phyloP scores from a whole-genome alignment of 2,329 filamentous ascomycete genomes.

The Cordyceps tenuipes region DNA sequence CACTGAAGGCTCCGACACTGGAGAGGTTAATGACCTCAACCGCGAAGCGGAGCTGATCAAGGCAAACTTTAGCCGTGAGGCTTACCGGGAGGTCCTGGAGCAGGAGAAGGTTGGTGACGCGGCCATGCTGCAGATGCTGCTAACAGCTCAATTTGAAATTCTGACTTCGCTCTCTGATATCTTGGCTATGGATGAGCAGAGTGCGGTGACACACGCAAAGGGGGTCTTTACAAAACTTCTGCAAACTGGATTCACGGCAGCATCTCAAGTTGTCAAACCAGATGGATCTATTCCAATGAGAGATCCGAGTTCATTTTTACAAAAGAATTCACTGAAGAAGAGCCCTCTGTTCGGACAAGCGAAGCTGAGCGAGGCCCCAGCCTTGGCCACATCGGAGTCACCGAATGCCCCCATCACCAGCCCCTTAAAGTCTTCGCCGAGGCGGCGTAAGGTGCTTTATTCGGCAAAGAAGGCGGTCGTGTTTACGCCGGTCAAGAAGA shows the following conservation, averaged over 20 bases:
- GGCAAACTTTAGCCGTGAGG: conserved; percentile 71
- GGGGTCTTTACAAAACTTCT: conserved; percentile 69
- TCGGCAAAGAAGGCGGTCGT: conserved; percentile 58
- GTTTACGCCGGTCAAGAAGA: conserved; percentile 75
- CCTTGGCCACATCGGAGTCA: conserved; percentile 24
- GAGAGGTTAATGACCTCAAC: conserved; percentile 62
- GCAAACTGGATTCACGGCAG: conserved; percentile 63
- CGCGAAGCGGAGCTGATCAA: conserved; percentile 84
- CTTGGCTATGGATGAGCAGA: conserved; percentile 70
- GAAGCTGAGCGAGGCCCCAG: conserved; percentile 38
- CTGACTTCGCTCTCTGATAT: conserved; percentile 76
- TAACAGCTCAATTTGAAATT: conserved; percentile 88
- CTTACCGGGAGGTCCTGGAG: conserved; percentile 67
- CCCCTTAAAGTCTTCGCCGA: conserved; percentile 71
- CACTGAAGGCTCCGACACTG: conserved; percentile 35
- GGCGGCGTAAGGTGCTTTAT: conserved; percentile 61
- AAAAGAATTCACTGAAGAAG: conserved; percentile 66
- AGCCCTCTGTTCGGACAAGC: conserved; percentile 26
- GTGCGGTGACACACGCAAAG: conserved; percentile 74
- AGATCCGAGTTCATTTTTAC: conserved; percentile 62
- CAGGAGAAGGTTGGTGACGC: conserved; percentile 76
- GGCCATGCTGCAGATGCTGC: conserved; percentile 69
- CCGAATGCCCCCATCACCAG: conserved; percentile 25
- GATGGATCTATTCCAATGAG: conserved; percentile 58
- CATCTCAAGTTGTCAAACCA: conserved; percentile 81